Evolutionary conservation across 441 rosid genomes (phyloP), one percentile per base, ranked within the genome.

Genomic region (Eugenia klotzschiana): DNA sequence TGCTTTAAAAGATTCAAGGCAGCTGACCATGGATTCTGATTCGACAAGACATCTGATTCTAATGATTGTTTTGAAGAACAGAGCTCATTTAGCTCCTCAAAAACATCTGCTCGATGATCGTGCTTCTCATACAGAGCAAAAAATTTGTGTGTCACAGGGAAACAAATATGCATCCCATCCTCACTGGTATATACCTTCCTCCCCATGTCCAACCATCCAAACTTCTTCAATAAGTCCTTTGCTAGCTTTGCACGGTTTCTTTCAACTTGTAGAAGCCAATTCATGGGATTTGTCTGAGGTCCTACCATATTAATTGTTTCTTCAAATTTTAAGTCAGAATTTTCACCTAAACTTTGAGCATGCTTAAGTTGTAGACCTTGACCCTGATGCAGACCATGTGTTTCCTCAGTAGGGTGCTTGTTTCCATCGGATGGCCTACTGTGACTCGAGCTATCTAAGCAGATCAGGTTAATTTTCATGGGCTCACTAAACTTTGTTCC

Each of bases 401-500:
- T 84, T 84, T 84, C 86, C 85, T 74, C 84, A 40, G 64, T 82
- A 79, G 58, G 87, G 84, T 84, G 69, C 33, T 84, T 87, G 80
- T 82, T 84, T 64, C 79, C 87, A 6, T 41, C 73, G 41, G 72
- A 50, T 52, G 56, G 56, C 26, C 80, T 26, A 81, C 16, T 49
- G 64, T 64, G 55, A 57, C 87, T 87, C 79, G 88, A 82, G 84
- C 91, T 73, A 77, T 87, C 84, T 40, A 91, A 81, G 7, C 86
- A 87, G 86, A 89, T 88, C 93, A 96, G 90, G 89, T 89, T 89
- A 82, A 93, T 89, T 89, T 92, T 94, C 85, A 91, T 83, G 74
- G 99, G 98, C 86, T 90, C 94, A 80, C 94, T 95, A 87, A 96
- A 95, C 90, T 90, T 96, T 52, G 99, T 89, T 88, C 98, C 99